Percentiles rank a stretch among this genome's conserved stretches.
These are phyloP conservation scores for Claviceps quebecensis DNA, from an alignment of 2,329 filamentous ascomycete species.

Conservation along the genomic window DNA sequence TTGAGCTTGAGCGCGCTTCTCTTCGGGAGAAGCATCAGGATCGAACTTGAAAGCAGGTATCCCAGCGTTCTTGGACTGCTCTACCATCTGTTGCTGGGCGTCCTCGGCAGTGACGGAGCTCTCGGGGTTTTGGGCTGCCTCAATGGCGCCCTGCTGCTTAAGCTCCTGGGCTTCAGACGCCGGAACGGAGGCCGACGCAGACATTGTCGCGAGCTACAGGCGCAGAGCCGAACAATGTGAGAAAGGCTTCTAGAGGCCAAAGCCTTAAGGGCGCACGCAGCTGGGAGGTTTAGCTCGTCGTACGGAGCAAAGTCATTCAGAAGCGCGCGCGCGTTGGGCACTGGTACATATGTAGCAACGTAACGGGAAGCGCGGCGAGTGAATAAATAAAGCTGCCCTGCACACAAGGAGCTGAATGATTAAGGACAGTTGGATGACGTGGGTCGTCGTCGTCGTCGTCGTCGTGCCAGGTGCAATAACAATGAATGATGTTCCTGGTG, in stretches of 20 bases:
- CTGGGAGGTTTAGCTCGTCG: slow-evolving; percentile 2
- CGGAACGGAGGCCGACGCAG: slow-evolving; percentile 9
- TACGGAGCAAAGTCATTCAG: slow-evolving; percentile 6
- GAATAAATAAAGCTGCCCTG: too few relatives aligned
- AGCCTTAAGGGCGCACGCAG: slow-evolving; percentile 5
- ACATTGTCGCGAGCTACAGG: slow-evolving; percentile 17
- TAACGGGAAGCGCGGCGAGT: too few relatives aligned
- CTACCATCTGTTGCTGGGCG: slow-evolving; percentile 59
- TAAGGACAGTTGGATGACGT: too few relatives aligned
- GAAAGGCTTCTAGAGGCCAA: neutral
- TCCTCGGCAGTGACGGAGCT: slow-evolving; percentile 53
- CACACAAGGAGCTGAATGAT: too few relatives aligned
- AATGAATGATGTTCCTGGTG: too few relatives aligned
- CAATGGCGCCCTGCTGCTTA: slow-evolving; percentile 67
- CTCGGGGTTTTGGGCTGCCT: slow-evolving; percentile 60
- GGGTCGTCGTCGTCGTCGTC: too few relatives aligned
- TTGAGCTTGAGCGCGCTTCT: slow-evolving; percentile 70
- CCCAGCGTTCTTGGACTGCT: slow-evolving; percentile 67
- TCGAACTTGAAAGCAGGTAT: slow-evolving; percentile 74
- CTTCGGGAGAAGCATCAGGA: slow-evolving; percentile 65
- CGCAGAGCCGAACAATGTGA: slow-evolving; percentile 1
- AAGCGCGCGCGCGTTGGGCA: slow-evolving; percentile 4
- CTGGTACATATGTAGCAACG: neutral
- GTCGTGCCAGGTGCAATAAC: too few relatives aligned
- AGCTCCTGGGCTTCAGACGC: slow-evolving; percentile 39